Conservation (phyloP, 495 filamentous ascomycete genomes). For the Aspergillus carlsbadensis region DNA sequence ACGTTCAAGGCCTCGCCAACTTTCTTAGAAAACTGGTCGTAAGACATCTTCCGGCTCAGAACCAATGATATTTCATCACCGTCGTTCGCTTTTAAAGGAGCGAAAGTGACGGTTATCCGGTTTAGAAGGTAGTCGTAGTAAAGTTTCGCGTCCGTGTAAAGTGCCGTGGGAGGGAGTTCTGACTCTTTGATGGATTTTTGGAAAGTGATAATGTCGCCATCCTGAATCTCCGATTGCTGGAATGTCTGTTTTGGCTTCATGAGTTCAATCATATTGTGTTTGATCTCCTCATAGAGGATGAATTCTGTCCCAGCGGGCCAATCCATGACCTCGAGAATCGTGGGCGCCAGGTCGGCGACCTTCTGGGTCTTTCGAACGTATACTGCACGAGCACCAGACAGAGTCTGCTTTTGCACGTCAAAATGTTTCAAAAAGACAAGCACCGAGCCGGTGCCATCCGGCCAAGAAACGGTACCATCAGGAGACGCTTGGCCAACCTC, state of each 20-base stretch:
- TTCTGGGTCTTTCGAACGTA: constrained; percentile 86
- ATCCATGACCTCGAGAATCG: constrained; percentile 79
- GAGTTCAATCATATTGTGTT: constrained; percentile 91
- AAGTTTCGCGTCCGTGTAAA: constrained; percentile 66
- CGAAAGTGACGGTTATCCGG: constrained; percentile 64
- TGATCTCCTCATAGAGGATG: constrained; percentile 93
- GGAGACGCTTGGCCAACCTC: constrained; percentile 68
- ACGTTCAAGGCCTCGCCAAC: constrained; percentile 78
- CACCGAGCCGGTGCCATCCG: constrained; percentile 61
- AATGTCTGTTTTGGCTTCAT: constrained; percentile 90
- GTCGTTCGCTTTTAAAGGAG: constrained; percentile 35
- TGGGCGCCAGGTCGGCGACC: constrained; percentile 78
- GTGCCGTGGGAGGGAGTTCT: constrained; percentile 48
- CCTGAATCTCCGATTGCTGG: constrained; percentile 88
- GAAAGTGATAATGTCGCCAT: constrained; percentile 96
- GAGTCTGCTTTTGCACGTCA: constrained; percentile 69
- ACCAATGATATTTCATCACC: constrained; percentile 66
- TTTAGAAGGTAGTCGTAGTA: constrained; percentile 93
- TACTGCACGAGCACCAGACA: constrained; percentile 74
- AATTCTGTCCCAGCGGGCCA: constrained; percentile 70
- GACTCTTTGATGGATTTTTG: constrained; percentile 66
- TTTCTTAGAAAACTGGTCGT: constrained; percentile 84
- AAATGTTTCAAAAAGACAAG: constrained; percentile 93
- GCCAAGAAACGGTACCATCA: constrained; percentile 69
- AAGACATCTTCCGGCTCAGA: constrained; percentile 82